Evolutionary conservation across 2,329 filamentous ascomycete species (phyloP).

Genomic region (Aureobasidium sp.): DNA sequence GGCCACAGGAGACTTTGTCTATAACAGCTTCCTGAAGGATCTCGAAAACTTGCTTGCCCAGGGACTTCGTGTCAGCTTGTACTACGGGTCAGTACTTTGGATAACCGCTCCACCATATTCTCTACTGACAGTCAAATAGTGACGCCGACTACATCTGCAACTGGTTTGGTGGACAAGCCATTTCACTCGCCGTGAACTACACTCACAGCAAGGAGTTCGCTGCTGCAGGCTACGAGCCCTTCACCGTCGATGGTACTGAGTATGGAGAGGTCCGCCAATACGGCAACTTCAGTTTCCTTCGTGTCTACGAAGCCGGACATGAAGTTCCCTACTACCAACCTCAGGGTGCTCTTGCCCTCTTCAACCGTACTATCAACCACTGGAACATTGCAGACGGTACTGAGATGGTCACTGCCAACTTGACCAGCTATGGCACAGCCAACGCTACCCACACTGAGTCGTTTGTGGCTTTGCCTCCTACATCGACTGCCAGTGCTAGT

Average conservation of each 20-base stretch:
- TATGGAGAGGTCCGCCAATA: conserved; percentile 34
- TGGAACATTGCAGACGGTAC: conserved; percentile 32
- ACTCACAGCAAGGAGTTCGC: conserved; percentile 27
- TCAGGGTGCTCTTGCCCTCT: conserved; percentile 28
- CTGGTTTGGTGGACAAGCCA: conserved; percentile 46
- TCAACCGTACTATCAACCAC: conserved; percentile 32
- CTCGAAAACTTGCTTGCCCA: conserved; percentile 35
- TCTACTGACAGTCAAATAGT: not conserved
- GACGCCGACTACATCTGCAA: conserved; percentile 23
- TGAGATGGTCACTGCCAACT: conserved; percentile 28
- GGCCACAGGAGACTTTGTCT: conserved; percentile 54
- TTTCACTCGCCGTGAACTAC: conserved; percentile 38
- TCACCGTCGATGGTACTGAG: conserved; percentile 32
- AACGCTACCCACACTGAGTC: conserved; percentile 35
- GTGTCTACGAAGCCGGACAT: conserved; percentile 34
- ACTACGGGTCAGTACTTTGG: conserved; percentile 25
- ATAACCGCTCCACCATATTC: too few relatives aligned
- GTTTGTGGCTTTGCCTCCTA: conserved; percentile 30
- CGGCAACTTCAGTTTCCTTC: conserved; percentile 26
- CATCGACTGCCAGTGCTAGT: conserved; percentile 6
- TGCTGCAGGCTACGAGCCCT: conserved; percentile 26
- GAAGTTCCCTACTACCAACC: conserved; percentile 37
- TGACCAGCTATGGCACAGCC: conserved; percentile 27
- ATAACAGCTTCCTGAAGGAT: conserved; percentile 47
- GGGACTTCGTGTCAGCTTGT: conserved; percentile 32